Conservation (phyloP, 768 basidiomycete species). For the Baorangia bicolor region DNA sequence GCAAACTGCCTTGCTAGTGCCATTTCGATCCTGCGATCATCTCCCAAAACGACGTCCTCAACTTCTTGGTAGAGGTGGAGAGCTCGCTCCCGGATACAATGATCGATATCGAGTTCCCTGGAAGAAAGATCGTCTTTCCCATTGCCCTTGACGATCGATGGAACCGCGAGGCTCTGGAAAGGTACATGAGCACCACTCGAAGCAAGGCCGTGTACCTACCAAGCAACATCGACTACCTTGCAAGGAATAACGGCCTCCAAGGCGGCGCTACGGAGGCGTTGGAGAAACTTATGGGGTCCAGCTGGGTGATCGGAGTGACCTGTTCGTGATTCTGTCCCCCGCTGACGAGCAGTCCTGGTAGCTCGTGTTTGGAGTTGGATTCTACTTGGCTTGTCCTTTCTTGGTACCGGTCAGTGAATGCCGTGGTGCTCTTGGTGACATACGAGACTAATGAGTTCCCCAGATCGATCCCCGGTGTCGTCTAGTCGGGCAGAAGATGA, state of each 20-base stretch:
- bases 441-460: neutral
- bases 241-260: constrained; percentile 56
- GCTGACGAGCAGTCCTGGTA: constrained; percentile 26
- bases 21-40: constrained; percentile 47
- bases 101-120: constrained; percentile 43
- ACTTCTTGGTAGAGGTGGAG: constrained; percentile 40
- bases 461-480: constrained; percentile 59
- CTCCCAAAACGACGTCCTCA: constrained; percentile 45
- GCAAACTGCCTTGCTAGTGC: constrained; percentile 32
- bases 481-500: constrained; percentile 71
- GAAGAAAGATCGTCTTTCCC: constrained; percentile 57
- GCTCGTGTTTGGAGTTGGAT: constrained; percentile 63
- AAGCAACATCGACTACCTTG: constrained; percentile 66
- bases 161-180: constrained; percentile 51
- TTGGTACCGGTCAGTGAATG: constrained; percentile 48
- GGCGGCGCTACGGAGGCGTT: constrained; percentile 44
- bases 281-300: constrained; percentile 45
- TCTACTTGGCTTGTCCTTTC: constrained; percentile 65
- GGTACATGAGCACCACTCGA: constrained; percentile 56
- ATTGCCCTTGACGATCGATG: constrained; percentile 62
- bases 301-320: constrained; percentile 41
- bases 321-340: neutral
- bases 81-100: constrained; percentile 40
- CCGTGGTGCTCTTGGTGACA: too few species aligned
- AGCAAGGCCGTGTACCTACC: constrained; percentile 65